phyloP scores from a whole-genome alignment of 2,329 filamentous ascomycete species.

The Monosporascus ibericus region DNA sequence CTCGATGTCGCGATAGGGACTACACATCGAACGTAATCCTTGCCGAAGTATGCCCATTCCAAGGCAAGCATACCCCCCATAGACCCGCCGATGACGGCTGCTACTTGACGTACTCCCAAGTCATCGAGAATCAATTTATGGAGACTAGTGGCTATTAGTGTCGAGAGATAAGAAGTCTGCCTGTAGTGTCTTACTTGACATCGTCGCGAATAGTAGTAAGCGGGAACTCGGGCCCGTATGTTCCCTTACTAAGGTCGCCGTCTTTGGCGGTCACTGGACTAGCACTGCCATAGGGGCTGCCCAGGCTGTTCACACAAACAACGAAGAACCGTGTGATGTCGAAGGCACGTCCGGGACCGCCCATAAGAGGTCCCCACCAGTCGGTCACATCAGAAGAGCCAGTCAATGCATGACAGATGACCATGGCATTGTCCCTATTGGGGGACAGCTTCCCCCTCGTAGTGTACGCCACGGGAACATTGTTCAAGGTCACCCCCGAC shows the following conservation, averaged over 20 bases:
- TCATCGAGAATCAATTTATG: conserved; percentile 78
- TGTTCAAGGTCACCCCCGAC: conserved; percentile 75
- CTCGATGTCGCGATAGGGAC: conserved; percentile 83
- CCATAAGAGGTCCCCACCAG: conserved; percentile 82
- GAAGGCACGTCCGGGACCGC: conserved; percentile 71
- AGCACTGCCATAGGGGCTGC: conserved; percentile 81
- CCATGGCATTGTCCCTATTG: conserved; percentile 60
- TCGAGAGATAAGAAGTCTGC: conserved; percentile 1
- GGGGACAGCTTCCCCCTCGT: conserved; percentile 56
- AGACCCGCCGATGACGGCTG: conserved; percentile 74
- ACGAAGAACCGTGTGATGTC: conserved; percentile 80
- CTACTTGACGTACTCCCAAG: conserved; percentile 70
- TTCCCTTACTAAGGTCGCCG: conserved; percentile 64
- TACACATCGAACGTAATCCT: conserved; percentile 72
- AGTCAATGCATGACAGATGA: conserved; percentile 78
- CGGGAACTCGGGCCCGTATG: conserved; percentile 93
- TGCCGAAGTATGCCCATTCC: conserved; percentile 88
- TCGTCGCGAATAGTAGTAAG: conserved; percentile 93
- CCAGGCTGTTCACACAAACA: conserved; percentile 79
- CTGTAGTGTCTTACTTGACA: conserved; percentile 62
- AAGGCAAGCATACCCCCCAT: conserved; percentile 89
- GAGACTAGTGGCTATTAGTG: conserved; percentile 42
- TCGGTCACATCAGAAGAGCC: conserved; percentile 80
- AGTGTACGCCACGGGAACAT: conserved; percentile 67
- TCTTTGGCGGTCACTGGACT: conserved; percentile 86